Conservation (phyloP, 495 filamentous ascomycete species). For the Podospora comata region DNA sequence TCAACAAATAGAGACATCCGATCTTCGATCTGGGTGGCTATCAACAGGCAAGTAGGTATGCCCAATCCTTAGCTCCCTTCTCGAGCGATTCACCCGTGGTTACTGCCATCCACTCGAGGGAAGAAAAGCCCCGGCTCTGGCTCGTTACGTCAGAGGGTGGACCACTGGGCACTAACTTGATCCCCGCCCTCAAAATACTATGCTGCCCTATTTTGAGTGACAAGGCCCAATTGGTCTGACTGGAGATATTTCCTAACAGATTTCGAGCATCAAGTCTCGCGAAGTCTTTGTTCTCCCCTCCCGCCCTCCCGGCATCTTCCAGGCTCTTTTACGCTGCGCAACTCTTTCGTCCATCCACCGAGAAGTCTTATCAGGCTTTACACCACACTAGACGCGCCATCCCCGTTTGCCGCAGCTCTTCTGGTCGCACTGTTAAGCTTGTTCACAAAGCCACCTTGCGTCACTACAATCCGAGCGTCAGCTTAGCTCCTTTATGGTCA, state of each 20-base stretch:
- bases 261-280: neutral
- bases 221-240: neutral
- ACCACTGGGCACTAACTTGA: neutral
- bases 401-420: neutral
- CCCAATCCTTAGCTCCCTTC: neutral
- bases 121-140: neutral
- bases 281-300: neutral
- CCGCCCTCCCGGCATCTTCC: neutral
- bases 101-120: neutral
- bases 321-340: neutral
- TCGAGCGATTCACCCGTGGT: neutral
- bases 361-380: constrained; percentile 1
- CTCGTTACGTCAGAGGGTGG: neutral
- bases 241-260: neutral
- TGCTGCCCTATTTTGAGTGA: neutral
- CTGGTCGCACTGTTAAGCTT: neutral
- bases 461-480: constrained; percentile 7
- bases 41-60: neutral
- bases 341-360: neutral
- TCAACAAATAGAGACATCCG: neutral
- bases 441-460: constrained; percentile 1
- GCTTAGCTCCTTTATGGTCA: constrained; percentile 5
- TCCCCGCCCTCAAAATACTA: neutral
- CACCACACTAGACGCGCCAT: neutral
- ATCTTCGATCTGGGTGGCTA: neutral